Conservation (phyloP, 2,329 filamentous ascomycete genomes). For the Aspergillus costaricaensis region DNA sequence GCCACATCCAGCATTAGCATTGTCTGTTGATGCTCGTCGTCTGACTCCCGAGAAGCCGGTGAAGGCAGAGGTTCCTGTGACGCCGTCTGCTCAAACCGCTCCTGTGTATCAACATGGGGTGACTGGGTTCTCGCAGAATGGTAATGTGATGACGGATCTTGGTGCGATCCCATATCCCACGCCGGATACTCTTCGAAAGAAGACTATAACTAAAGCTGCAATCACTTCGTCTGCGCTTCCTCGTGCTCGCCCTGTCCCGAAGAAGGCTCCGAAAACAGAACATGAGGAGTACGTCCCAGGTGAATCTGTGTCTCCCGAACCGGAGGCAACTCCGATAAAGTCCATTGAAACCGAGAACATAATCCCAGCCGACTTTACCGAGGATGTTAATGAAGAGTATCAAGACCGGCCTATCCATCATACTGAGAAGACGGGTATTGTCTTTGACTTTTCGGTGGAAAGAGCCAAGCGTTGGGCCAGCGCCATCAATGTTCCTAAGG, state of each 20-base stretch:
- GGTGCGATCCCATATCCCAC: neutral
- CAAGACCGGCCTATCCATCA: neutral
- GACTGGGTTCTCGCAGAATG: neutral
- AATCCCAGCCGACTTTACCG: neutral
- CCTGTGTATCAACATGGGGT: neutral
- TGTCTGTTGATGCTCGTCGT: constrained; percentile 10
- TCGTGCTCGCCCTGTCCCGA: neutral
- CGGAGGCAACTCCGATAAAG: neutral
- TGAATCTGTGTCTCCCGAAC: neutral
- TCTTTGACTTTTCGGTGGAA: constrained; percentile 33
- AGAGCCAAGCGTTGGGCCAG: constrained; percentile 38
- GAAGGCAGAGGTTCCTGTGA: neutral
- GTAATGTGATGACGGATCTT: neutral
- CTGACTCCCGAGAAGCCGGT: constrained; percentile 2
- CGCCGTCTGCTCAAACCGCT: neutral
- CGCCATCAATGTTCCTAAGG: constrained; percentile 42
- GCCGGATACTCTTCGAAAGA: neutral
- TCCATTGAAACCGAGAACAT: neutral
- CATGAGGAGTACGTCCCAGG: neutral
- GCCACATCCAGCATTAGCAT: neutral
- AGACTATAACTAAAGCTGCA: neutral
- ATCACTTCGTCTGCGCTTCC: neutral
- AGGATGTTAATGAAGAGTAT: neutral
- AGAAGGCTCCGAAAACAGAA: neutral
- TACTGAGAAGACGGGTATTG: constrained; percentile 28